These are phyloP conservation scores for Cyberlindnera nakhonratchasimensis DNA, from an alignment of 805 yeast species.

Conservation along the genomic window DNA sequence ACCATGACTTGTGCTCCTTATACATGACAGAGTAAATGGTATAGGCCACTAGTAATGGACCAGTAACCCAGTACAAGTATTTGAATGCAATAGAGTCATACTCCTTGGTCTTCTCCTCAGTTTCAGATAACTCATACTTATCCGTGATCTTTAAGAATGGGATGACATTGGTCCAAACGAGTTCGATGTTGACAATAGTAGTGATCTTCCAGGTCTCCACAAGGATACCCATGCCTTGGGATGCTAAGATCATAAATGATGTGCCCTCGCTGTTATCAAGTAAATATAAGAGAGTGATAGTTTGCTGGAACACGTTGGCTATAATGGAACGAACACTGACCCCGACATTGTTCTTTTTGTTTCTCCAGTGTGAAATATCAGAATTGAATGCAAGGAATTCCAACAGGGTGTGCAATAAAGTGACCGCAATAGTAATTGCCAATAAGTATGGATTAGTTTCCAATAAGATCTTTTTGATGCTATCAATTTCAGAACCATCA, in stretches of 20 bases:
- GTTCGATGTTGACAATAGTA: conserved; percentile 32
- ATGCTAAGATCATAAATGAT: conserved; percentile 34
- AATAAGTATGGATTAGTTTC: conserved; percentile 38
- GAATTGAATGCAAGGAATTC: conserved; percentile 41
- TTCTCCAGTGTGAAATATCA: conserved; percentile 39
- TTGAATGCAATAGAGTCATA: conserved; percentile 39
- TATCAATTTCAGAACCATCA: conserved; percentile 34
- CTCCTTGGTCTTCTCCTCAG: conserved; percentile 38
- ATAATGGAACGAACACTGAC: conserved; percentile 37
- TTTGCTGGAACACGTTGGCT: conserved; percentile 39
- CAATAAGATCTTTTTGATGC: conserved; percentile 33
- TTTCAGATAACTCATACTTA: conserved; percentile 34
- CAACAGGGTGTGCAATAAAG: conserved; percentile 35
- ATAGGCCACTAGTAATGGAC: conserved; percentile 36
- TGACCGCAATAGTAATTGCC: conserved; percentile 31
- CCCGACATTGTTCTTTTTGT: conserved; percentile 39
- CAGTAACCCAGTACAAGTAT: conserved; percentile 34
- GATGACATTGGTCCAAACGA: conserved; percentile 22
- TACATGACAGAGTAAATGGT: conserved; percentile 36
- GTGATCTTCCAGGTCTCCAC: conserved; percentile 43
- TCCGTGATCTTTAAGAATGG: conserved; percentile 30
- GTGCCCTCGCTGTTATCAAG: conserved; percentile 38
- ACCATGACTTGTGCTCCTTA: conserved; percentile 41
- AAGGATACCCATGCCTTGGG: conserved; percentile 36
- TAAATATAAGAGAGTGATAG: conserved; percentile 36